Conservation (phyloP, 208 protist genomes). For the Tritrichomonas musculus region DNA sequence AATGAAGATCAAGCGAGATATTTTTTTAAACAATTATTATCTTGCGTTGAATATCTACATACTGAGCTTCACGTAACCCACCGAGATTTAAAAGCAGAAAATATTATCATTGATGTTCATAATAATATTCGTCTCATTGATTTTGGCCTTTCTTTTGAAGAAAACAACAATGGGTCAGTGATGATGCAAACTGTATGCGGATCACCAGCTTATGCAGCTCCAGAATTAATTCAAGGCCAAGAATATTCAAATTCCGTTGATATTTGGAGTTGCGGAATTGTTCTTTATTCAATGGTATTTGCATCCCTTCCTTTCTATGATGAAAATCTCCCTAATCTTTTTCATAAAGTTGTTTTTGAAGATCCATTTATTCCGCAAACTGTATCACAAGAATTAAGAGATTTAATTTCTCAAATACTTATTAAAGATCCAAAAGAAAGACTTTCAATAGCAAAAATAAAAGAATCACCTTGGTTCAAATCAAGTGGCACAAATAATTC, state of each 20-base stretch:
- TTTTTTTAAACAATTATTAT: conserved; percentile 19
- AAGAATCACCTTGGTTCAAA: no score
- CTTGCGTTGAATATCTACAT: conserved; percentile 1
- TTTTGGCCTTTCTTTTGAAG: conserved; percentile 29
- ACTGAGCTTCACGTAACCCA: not conserved
- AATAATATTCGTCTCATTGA: conserved; percentile 15
- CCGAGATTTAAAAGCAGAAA: conserved; percentile 40
- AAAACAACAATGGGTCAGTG: not conserved
- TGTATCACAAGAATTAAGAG: no score
- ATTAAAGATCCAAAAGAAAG: no score
- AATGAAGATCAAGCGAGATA: not conserved
- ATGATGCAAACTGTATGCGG: not conserved
- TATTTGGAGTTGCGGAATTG: not conserved
- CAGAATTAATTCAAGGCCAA: conserved; percentile 28
- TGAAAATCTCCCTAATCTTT: not conserved
- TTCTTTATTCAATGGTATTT: not conserved
- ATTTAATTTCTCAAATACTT: no score
- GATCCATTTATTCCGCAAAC: not conserved
- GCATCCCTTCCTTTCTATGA: not conserved
- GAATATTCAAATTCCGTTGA: not conserved
- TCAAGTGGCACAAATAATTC: no score
- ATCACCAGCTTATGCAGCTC: not conserved
- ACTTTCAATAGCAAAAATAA: no score
- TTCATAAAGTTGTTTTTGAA: not conserved
- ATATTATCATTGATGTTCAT: conserved; percentile 18